Base-by-base conservation (phyloP, 2,329 filamentous ascomycete species). In the Alternaria sp. region DNA sequence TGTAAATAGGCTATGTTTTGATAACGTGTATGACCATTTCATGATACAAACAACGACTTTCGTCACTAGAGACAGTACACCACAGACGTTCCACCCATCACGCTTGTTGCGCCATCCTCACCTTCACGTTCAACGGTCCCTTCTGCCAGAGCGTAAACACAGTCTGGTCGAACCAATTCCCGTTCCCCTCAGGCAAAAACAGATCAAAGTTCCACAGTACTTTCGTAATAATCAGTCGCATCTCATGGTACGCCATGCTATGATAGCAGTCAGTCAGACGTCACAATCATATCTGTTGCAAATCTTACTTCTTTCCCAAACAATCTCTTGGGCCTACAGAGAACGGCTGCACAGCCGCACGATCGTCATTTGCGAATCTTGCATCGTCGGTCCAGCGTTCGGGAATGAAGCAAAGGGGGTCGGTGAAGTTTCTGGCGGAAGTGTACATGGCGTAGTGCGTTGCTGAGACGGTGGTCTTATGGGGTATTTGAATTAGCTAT, bases 141-240 rank as follows among this genome's bases (percentile, higher is more conserved):
- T 77, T 75, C 58, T 71, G 56, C 77, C 78, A 79, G 4, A 77
- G 62, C 7, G 61, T 65, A 34, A 68, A 79, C 7, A 66, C 63
- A n/a, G 68, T 57, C 57, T 77, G 76, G 2, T 71, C 51, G 8
- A 51, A 24, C 60, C 61, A 65, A 16, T 42, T 28, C n/a, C 54
- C 44, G 18, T 38, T 44, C 36, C 59, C 55, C 3, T 38, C 39
- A 7, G 6, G 14, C 26, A 26, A 8, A n/a, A n/a, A n/a, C n/a
- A n/a, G n/a, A 46, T 46, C n/a, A 7, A 46, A 46, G 8, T 46
- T 46, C 1, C 26, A 46, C 1, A 46, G 24, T 3, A 46, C 43
- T 30, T 46, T 46, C 14, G 24, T 46, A 5, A 46, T 28, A 8
- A 46, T 46, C 5, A 46, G 16, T 26, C 43, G 26, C 43, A 46